Percentiles rank a stretch among this genome's conserved stretches.
phyloP scores from a whole-genome alignment of 441 rosid species.

The Gossypium schwendimanii region DNA sequence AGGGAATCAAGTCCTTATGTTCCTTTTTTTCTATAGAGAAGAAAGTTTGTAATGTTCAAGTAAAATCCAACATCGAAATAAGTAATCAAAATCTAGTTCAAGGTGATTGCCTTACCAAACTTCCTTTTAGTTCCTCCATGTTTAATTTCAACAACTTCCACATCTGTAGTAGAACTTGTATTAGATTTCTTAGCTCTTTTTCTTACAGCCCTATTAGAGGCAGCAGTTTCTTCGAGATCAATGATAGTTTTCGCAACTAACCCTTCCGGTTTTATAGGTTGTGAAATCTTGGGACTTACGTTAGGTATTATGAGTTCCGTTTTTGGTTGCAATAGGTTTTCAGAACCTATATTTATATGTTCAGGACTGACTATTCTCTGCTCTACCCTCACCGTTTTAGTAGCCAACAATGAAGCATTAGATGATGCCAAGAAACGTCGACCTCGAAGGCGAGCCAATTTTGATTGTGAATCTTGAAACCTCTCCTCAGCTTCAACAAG shows the following conservation, averaged over 20 bases:
- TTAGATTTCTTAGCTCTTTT: constrained; percentile 34
- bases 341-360: constrained; percentile 23
- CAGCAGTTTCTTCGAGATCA: constrained; percentile 21
- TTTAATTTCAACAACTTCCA: constrained; percentile 27
- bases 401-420: constrained; percentile 14
- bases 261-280: constrained; percentile 20
- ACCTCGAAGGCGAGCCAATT: constrained; percentile 51
- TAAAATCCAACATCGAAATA: constrained; percentile 8
- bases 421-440: constrained; percentile 21
- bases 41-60: constrained; percentile 3
- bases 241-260: constrained; percentile 21
- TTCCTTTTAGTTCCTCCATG: constrained; percentile 63
- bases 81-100: background rate
- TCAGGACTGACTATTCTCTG: constrained; percentile 28
- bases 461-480: constrained; percentile 46
- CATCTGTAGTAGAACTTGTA: constrained; percentile 23
- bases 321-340: constrained; percentile 26
- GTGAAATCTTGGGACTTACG: constrained; percentile 31
- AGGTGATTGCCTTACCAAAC: constrained; percentile 38
- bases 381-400: constrained; percentile 33
- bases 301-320: constrained; percentile 50
- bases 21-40: constrained; percentile 54
- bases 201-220: constrained; percentile 24
- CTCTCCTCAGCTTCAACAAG: constrained; percentile 57
- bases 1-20: constrained; percentile 64